phyloP scores from a whole-genome alignment of 805 yeast genomes.

The Saturnispora zaruensis region DNA sequence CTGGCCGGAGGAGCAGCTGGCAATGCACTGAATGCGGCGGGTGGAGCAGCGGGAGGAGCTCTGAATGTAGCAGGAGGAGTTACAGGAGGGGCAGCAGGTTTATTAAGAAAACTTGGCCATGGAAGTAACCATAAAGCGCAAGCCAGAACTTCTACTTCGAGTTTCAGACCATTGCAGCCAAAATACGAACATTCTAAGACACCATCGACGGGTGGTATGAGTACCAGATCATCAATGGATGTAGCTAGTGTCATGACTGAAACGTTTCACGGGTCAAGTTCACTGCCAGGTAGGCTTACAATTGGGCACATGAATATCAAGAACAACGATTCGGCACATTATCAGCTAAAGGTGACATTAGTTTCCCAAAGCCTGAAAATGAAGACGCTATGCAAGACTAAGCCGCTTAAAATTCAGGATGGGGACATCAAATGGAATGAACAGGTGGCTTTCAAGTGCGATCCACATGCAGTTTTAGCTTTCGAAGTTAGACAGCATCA shows the following conservation, averaged over 20 bases:
- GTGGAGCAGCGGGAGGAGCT: conserved; percentile 34
- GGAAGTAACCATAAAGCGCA: not conserved
- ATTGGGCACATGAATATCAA: conserved; percentile 32
- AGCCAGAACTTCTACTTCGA: not conserved
- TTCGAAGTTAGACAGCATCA: conserved; percentile 61
- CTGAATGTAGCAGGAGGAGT: conserved; percentile 31
- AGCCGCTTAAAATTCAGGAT: conserved; percentile 39
- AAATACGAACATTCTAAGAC: not conserved
- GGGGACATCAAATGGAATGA: conserved; percentile 53
- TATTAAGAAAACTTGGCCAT: conserved; percentile 11
- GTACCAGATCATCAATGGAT: conserved; percentile 12
- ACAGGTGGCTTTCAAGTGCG: conserved; percentile 56
- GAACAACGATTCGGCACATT: conserved; percentile 13
- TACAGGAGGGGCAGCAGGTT: conserved; percentile 11
- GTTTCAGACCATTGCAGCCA: conserved; percentile 5
- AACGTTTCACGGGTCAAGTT: conserved; percentile 17
- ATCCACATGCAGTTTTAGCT: conserved; percentile 48
- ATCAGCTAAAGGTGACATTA: conserved; percentile 47
- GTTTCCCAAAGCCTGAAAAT: conserved; percentile 30
- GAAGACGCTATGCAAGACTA: conserved; percentile 60
- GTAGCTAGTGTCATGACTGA: conserved; percentile 28
- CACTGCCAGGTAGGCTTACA: conserved; percentile 47
- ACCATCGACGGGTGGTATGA: conserved; percentile 2
- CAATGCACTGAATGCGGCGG: conserved; percentile 35
- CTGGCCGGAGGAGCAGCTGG: conserved; percentile 30